Conservation (phyloP, 768 basidiomycete genomes). For the Tylopilus sp. region DNA sequence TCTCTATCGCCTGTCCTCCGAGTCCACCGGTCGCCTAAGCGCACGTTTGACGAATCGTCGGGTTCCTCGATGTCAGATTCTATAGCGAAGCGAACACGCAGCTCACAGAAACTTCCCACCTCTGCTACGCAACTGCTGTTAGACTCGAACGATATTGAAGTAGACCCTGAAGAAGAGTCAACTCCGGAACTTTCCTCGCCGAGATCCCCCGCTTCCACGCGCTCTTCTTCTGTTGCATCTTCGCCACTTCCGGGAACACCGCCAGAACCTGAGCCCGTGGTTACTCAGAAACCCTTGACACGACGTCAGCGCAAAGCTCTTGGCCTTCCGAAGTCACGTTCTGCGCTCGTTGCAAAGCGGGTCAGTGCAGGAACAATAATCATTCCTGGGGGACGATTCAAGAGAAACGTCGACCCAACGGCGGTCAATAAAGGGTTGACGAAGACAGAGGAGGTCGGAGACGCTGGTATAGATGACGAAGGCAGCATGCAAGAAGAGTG, state of each 20-base stretch:
- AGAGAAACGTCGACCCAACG: conserved; percentile 25
- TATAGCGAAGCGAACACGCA: conserved; percentile 36
- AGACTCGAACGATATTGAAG: conserved; percentile 20
- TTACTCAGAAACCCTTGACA: conserved; percentile 45
- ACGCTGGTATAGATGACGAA: conserved; percentile 33
- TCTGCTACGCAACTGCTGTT: conserved; percentile 11
- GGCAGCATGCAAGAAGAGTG: conserved; percentile 44
- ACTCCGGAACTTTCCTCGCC: conserved; percentile 45
- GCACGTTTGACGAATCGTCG: conserved; percentile 57
- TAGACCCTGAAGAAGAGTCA: conserved; percentile 29
- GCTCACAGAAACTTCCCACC: conserved; percentile 23
- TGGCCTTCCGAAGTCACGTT: conserved; percentile 57
- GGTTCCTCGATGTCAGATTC: conserved; percentile 36
- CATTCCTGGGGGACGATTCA: conserved; percentile 59
- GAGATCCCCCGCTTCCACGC: conserved; percentile 28
- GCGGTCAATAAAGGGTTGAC: conserved; percentile 9
- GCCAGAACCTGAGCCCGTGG: conserved; percentile 13
- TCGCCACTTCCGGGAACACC: conserved; percentile 38
- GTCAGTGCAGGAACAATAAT: conserved; percentile 52
- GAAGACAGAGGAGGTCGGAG: conserved; percentile 20
- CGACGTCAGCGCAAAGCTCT: conserved; percentile 66
- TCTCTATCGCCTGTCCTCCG: conserved; percentile 27
- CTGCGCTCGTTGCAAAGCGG: conserved; percentile 29
- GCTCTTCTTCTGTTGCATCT: conserved; percentile 30
- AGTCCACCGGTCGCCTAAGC: conserved; percentile 51